Evolutionary conservation across 495 filamentous ascomycete genomes (phyloP), one percentile per base, ranked within the genome.

Genomic region (Alectoria sarmentosa): DNA sequence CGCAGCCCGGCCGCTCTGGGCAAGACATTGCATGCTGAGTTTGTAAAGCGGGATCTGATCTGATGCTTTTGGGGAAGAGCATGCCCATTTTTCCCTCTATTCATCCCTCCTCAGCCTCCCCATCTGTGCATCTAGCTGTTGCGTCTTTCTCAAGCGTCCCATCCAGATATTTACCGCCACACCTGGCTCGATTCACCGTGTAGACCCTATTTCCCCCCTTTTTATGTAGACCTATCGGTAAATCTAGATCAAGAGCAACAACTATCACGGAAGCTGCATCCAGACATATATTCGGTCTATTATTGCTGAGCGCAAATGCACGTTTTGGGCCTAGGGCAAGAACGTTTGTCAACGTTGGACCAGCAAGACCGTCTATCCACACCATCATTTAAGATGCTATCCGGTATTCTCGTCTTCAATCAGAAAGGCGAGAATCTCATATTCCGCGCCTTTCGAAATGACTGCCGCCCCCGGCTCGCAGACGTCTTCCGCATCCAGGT

Each of bases 381-480:
- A 58, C 19, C 39, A 64, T 21, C 15, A 38, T 11, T 52, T 52
- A 66, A 32, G 34, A 98, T 98, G 94, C 82, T 98, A 68, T 96
- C 92, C 66, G 94, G 94, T 64, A 92, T 99, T 70, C 84, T 99
- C 56, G 85, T 99, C 69, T 99, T 99, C 81, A 99, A 99, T 71
- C 95, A 98, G 75, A 99, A 99, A 76, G 94, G 94, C 79, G 94
- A 99, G 81, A 97, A 97, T 75, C 89, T 99, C 67, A 99, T 99
- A 75, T 96, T 98, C 78, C 92, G 94, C 68, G 90, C 95, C 70
- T 99, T 97, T 77, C 91, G 94, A 70, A 94, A 93, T 74, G 94
- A 99, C 77, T 97, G 92, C 76, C 90, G 94, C 48, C 94, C 94
- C 28, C 90, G 94, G 26, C 88, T 99, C 54, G 93, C 94, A 75